phyloP scores from a whole-genome alignment of 2,329 filamentous ascomycete species.

The Alternaria angustiovoidea region DNA sequence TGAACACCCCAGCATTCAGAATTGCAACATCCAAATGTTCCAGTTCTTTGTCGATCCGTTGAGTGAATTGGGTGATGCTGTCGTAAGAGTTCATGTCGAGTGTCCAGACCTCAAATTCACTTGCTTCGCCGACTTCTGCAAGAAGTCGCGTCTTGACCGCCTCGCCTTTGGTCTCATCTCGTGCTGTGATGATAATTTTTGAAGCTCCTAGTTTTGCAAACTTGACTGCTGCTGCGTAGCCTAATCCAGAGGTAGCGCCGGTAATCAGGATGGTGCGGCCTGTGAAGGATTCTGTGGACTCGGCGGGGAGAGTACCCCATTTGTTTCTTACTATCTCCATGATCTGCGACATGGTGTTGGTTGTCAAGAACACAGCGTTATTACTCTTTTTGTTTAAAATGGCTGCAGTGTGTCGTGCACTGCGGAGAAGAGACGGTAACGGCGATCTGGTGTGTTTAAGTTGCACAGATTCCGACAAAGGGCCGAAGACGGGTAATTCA shows the following conservation, averaged over 20 bases:
- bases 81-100: conserved; percentile 2
- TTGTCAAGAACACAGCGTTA: too few species aligned
- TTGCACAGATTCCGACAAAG: neutral
- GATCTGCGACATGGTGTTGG: neutral
- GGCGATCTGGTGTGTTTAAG: neutral
- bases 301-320: neutral
- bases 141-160: too few species aligned
- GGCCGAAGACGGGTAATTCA: neutral
- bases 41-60: too few species aligned
- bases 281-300: neutral
- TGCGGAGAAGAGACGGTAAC: neutral
- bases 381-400: neutral
- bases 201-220: neutral
- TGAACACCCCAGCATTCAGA: too few species aligned
- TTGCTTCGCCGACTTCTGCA: neutral
- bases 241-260: neutral
- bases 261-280: neutral
- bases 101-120: neutral
- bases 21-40: too few species aligned
- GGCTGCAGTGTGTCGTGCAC: neutral
- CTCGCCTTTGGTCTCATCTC: neutral
- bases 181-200: neutral
- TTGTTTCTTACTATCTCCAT: neutral
- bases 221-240: neutral
- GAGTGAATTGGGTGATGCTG: neutral